These are phyloP conservation scores for Aspergillus sp. DNA, from an alignment of 2,329 filamentous ascomycete genomes.

Conservation along the genomic window DNA sequence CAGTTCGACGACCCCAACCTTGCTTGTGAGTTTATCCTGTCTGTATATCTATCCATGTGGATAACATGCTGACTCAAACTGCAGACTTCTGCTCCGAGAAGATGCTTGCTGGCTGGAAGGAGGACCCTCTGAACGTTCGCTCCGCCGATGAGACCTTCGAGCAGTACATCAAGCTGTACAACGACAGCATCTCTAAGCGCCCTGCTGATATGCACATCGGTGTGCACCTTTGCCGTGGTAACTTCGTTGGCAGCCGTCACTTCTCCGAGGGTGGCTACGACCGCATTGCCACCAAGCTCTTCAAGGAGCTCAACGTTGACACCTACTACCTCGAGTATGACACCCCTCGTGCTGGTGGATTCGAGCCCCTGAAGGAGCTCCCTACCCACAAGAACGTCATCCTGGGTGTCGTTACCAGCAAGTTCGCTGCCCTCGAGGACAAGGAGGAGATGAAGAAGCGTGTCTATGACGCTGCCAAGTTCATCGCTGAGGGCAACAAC, in stretches of 20 bases:
- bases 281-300: constrained; percentile 66
- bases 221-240: constrained; percentile 70
- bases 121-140: constrained; percentile 67
- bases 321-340: constrained; percentile 73
- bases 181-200: constrained; percentile 65
- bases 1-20: constrained; percentile 69
- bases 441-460: constrained; percentile 64
- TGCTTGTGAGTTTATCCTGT: constrained; percentile 59
- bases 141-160: constrained; percentile 71
- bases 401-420: constrained; percentile 65
- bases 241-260: constrained; percentile 67
- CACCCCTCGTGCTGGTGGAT: constrained; percentile 64
- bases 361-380: constrained; percentile 64
- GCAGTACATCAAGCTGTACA: constrained; percentile 76
- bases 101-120: constrained; percentile 70
- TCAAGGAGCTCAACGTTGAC: constrained; percentile 63
- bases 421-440: constrained; percentile 63
- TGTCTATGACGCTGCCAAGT: constrained; percentile 64
- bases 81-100: constrained; percentile 72
- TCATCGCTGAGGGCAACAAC: constrained; percentile 68
- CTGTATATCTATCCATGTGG: not conserved
- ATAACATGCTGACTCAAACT: not conserved
- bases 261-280: constrained; percentile 70
- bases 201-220: constrained; percentile 73
- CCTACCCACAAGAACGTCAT: constrained; percentile 66